A percentile compares a stretch with the other conserved stretches of the same genome.
phyloP scores from a whole-genome alignment of 306 rosid species.

The Begonia peltatifolia region DNA sequence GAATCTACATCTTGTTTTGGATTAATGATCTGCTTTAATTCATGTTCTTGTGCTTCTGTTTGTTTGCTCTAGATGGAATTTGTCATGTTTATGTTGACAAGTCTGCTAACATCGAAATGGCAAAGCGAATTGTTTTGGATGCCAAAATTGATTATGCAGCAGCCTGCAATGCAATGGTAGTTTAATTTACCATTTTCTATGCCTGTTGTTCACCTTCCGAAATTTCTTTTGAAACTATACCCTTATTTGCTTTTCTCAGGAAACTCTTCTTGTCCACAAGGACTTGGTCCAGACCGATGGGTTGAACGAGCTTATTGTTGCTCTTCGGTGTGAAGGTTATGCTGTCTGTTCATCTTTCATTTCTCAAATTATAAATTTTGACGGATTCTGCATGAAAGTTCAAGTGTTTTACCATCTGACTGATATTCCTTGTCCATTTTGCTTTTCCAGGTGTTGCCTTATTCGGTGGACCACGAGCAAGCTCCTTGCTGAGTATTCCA shows the following conservation, averaged over 20 bases:
- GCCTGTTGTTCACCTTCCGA: neutral
- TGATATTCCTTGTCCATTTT: neutral
- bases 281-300: conserved; percentile 36
- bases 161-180: conserved; percentile 80
- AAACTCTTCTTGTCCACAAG: conserved; percentile 83
- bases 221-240: neutral
- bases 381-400: neutral
- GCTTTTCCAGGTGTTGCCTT: conserved; percentile 50
- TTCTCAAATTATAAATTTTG: neutral
- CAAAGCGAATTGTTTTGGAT: conserved; percentile 58
- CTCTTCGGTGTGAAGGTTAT: conserved; percentile 56
- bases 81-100: conserved; percentile 82
- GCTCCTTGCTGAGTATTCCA: conserved; percentile 30
- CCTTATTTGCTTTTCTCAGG: conserved; percentile 22
- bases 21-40: neutral
- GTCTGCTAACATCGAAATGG: conserved; percentile 60
- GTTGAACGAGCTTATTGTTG: conserved; percentile 33
- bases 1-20: neutral
- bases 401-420: neutral
- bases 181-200: neutral
- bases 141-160: conserved; percentile 75
- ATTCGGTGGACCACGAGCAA: conserved; percentile 70
- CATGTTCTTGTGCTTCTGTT: neutral
- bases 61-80: conserved; percentile 46
- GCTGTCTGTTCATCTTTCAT: neutral